Evolutionary conservation across 2,329 filamentous ascomycete genomes (phyloP), one percentile per base, ranked within the genome.

Genomic region (Talaromyces amestolkiae): DNA sequence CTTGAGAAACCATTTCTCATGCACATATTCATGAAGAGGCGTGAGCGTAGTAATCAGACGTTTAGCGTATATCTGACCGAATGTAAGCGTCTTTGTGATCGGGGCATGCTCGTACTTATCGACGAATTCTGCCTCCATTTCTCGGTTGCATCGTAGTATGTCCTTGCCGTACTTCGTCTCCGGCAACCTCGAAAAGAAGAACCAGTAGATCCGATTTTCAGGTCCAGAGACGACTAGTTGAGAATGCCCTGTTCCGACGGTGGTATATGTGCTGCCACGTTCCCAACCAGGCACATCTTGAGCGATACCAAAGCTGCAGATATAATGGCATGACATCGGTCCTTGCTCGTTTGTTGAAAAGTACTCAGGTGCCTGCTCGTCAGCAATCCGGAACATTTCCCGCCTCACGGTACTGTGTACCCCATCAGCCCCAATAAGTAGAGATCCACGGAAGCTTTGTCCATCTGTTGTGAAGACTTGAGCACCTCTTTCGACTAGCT

Each of bases 391-490:
- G 33, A 22, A 72, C 73, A 80, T 76, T 24, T 75, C 71, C 1
- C 65, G 59, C 4, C 79, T 73, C 4, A 75, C 73, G 17, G 66
- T 72, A 67, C 77, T 80, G 68, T 79, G 75, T 1, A 77, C 75
- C 35, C 80, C 80, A 56, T 82, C 80, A 2, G 78, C 78, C 11
- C 78, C 80, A 10, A 80, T 70, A 11, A 78, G 68, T 17, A 82
- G 65, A 63, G 75, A 69, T 0, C 77, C 79, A 65, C 2, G 75
- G 72, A 3, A 22, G 15, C 24, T 43, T 4, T 31, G 24, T 4
- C 61, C 61, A 43, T 47, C 61, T 2, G 61, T 10, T 19, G 47
- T 54, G 15, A 53, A 17, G 11, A 45, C 61, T 19, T 24, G 2
- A 4, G 56, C 61, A 0, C 69, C 71, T 6, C 66, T 39, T 0